Base-by-base conservation (phyloP, 73 alveolate species). In the Stentor coeruleus region DNA sequence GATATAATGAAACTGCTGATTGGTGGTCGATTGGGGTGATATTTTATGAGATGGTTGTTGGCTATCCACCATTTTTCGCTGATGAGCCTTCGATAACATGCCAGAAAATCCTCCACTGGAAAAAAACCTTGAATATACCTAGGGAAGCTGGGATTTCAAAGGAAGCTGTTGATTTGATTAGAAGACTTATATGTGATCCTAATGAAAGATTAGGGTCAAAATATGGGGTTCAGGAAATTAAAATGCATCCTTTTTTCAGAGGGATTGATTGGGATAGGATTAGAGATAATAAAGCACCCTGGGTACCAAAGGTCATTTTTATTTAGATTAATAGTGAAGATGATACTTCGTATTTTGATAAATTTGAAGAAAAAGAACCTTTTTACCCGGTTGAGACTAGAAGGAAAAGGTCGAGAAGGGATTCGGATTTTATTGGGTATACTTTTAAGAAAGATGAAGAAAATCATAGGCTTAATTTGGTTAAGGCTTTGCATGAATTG, bases 11-110 rank as follows among this genome's bases (percentile, higher is more conserved):
- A 38, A 86, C 89, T 3, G 95, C 93, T n/a, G 99, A 96, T 87
- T 96, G 98, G 96, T 93, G 98, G 98, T 87, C 95, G 74, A 87
- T 93, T 31, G 98, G 98, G 55, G 98, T 91, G 36, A 93, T 93
- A 35, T 81, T 93, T 74, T 93, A 90, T 83, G 98, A 93, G 87
- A 93, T 93, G 98, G 81, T 93, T 40, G 94, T 91, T 20, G 98
- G 98, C 26, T 93, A 93, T 88, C 96, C 98, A 11, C 98, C 98
- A 26, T 93, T 93, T 83, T 93, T 91, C 80, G 82, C 94, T 31
- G 93, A 93, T 59, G 95, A 93, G 59, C 94, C 98, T 38, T 82
- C 96, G 0, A 89, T 90, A 76, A 92, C 98, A 35, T 92, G 98
- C 58, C 81, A 87, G 82, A 92, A 92, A 74, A 92, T 92, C 31